A percentile compares a stretch with the other conserved stretches of the same genome.
Evolutionary conservation across 345 rosid genomes (phyloP).

Genomic region (Salix koriyanagi): DNA sequence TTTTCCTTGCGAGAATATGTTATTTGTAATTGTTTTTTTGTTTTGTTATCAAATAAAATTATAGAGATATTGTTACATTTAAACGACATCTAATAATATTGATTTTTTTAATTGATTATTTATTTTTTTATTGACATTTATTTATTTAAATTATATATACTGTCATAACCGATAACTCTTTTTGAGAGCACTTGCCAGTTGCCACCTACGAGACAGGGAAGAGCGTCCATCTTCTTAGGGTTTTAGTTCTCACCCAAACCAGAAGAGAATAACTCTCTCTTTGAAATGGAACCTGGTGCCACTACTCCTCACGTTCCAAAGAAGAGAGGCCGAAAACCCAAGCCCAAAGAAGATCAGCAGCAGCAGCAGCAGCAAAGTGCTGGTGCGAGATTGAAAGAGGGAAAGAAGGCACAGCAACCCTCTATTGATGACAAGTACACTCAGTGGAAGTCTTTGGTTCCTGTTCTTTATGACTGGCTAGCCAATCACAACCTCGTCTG

Average conservation of each 20-base stretch:
- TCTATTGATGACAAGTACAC: conserved; percentile 81
- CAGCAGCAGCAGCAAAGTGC: conserved; percentile 33
- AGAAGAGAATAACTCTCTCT: background rate
- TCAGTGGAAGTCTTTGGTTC: conserved; percentile 93
- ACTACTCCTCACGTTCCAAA: conserved; percentile 31
- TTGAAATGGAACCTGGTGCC: conserved; percentile 6
- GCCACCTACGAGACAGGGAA: background rate
- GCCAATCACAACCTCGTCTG: conserved; percentile 98
- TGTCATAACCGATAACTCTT: no score
- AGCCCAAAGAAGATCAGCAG: conserved; percentile 67
- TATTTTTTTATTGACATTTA: no score
- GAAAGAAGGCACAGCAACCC: conserved; percentile 44
- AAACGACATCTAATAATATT: no score
- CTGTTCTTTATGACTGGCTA: conserved; percentile 97
- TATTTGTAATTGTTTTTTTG: no score
- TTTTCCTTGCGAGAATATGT: no score
- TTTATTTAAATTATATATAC: no score
- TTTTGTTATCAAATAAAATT: no score
- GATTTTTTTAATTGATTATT: no score
- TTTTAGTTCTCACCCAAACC: background rate
- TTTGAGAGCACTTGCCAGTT: no score
- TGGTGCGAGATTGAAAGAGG: conserved; percentile 33
- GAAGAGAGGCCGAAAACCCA: conserved; percentile 94
- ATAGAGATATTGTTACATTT: no score
- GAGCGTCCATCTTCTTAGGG: background rate